Evolutionary conservation across 2,329 filamentous ascomycete species (phyloP).

Genomic region (Geosmithia putterillii): DNA sequence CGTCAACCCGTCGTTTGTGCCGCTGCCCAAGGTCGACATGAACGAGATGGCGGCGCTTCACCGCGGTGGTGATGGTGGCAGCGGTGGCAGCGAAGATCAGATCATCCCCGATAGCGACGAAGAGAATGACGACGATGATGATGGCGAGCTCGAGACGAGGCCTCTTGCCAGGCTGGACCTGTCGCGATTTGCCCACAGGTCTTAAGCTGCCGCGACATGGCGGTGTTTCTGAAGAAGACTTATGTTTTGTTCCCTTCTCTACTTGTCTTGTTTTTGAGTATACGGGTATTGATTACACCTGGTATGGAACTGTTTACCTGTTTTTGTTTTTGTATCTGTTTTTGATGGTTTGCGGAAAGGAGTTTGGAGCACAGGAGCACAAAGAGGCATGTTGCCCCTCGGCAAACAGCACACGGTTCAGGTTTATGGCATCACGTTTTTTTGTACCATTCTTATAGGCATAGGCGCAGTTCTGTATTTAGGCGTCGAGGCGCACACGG

Average conservation of each 20-base stretch:
- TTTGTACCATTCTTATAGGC: too few relatives aligned
- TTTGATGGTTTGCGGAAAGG: too few relatives aligned
- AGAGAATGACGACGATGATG: conserved; percentile 18
- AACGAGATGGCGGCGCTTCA: conserved; percentile 41
- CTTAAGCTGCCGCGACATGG: too few relatives aligned
- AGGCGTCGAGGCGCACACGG: too few relatives aligned
- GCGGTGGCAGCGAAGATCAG: conserved; percentile 41
- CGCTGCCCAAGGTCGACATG: conserved; percentile 40
- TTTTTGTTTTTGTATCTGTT: too few relatives aligned
- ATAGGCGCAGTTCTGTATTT: too few relatives aligned
- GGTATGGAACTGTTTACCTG: too few relatives aligned
- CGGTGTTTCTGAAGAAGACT: neutral
- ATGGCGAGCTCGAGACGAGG: conserved; percentile 11
- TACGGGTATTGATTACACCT: too few relatives aligned
- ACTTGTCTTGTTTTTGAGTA: neutral
- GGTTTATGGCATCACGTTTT: too few relatives aligned
- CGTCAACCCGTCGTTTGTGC: conserved; percentile 41
- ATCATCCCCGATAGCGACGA: conserved; percentile 42
- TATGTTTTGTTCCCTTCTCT: neutral
- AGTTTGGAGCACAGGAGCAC: too few relatives aligned
- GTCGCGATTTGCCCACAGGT: conserved; percentile 36
- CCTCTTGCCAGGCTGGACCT: conserved; percentile 28
- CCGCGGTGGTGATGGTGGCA: conserved; percentile 14
- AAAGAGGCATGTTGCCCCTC: too few relatives aligned
- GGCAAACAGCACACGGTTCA: too few relatives aligned